A percentile compares a stretch with the other conserved stretches of the same genome.
Conservation (phyloP, 2,329 filamentous ascomycete species). For the Colletotrichum gloeosporioides region DNA sequence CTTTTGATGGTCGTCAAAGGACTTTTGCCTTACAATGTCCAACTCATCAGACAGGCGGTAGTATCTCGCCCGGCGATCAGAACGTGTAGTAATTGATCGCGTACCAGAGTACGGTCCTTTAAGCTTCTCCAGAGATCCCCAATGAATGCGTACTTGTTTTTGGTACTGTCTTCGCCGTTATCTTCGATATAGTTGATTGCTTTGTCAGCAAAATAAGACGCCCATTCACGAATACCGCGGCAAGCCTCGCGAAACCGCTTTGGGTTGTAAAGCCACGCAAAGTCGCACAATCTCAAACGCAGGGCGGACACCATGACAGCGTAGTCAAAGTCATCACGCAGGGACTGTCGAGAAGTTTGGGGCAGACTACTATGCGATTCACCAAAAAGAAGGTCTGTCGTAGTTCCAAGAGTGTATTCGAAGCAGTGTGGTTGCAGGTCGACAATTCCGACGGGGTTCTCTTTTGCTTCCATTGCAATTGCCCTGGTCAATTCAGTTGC, state of each 20-base stretch:
- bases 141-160: conserved; percentile 49
- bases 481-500: background rate
- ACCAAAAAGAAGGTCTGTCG: conserved; percentile 28
- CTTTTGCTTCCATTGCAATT: background rate
- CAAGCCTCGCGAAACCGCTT: conserved; percentile 16
- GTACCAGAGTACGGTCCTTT: background rate
- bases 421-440: conserved; percentile 28
- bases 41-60: conserved; percentile 14
- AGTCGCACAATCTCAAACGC: conserved; percentile 36
- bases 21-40: conserved; percentile 12
- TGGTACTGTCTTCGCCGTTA: conserved; percentile 10
- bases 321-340: conserved; percentile 27
- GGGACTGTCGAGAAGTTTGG: conserved; percentile 6
- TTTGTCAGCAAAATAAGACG: conserved; percentile 32
- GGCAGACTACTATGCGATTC: conserved; percentile 25
- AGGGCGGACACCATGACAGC: conserved; percentile 24
- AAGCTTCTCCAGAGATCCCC: conserved; percentile 34
- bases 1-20: background rate
- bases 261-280: conserved; percentile 24
- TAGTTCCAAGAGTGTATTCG: conserved; percentile 26
- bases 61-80: conserved; percentile 21
- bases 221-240: conserved; percentile 24
- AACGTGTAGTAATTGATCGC: conserved; percentile 11
- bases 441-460: background rate
- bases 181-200: background rate